Conservation (phyloP, 148 eudicot species). For the Amaranthus palmeri region DNA sequence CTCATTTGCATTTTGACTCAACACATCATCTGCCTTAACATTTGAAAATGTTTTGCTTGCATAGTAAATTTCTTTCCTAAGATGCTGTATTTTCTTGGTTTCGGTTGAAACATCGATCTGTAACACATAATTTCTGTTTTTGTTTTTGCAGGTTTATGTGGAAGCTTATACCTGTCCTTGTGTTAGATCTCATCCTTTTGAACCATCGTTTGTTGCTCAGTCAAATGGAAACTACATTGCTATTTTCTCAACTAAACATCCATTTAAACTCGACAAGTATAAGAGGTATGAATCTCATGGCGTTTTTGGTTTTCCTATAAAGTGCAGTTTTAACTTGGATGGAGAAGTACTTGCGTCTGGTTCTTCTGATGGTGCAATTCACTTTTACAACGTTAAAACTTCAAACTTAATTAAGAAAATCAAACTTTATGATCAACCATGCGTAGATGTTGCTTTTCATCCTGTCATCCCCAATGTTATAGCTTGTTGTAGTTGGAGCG, state of each 20-base stretch:
- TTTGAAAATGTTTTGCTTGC: not conserved
- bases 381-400: conserved; percentile 52
- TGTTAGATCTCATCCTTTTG: conserved; percentile 60
- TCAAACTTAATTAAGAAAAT: conserved; percentile 44
- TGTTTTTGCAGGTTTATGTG: conserved; percentile 44
- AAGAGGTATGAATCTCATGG: conserved; percentile 67
- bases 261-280: conserved; percentile 76
- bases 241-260: conserved; percentile 66
- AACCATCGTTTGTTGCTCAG: conserved; percentile 73
- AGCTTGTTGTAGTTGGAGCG: conserved; percentile 70
- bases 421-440: conserved; percentile 56
- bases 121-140: not conserved
- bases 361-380: conserved; percentile 69
- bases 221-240: conserved; percentile 93
- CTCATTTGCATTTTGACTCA: no score
- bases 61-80: not conserved
- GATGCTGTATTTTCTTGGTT: not conserved
- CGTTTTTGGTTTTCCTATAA: conserved; percentile 76
- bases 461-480: conserved; percentile 55
- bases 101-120: not conserved
- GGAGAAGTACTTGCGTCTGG: conserved; percentile 71
- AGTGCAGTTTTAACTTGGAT: conserved; percentile 60
- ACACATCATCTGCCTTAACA: not conserved
- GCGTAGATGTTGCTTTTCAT: conserved; percentile 67
- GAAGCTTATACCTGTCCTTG: conserved; percentile 84